Percentiles rank a stretch among this genome's conserved stretches.
Evolutionary conservation across 306 rosid species (phyloP).

Genomic region (Corylus avellana): DNA sequence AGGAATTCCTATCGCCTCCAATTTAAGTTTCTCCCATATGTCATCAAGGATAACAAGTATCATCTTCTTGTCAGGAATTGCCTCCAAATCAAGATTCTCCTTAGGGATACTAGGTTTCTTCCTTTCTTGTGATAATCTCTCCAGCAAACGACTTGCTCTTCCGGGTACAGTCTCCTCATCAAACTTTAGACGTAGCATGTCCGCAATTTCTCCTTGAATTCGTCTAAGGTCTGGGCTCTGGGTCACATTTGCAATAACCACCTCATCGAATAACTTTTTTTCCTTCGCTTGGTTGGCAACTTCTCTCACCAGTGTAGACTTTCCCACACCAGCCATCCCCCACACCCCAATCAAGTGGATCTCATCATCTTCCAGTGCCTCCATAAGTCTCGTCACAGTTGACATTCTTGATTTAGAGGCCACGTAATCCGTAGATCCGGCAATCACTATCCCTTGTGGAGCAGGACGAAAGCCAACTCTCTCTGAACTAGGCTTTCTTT

Average conservation of each 20-base stretch:
- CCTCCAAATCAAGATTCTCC: too few species aligned
- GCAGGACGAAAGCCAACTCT: too few species aligned
- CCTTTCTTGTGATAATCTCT: too few species aligned
- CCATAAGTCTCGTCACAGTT: neutral
- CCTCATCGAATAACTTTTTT: neutral
- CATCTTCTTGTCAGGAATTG: neutral
- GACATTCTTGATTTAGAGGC: neutral
- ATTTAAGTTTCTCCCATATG: neutral
- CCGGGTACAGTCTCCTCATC: neutral
- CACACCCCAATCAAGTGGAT: slow-evolving; percentile 11
- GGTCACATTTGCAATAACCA: neutral
- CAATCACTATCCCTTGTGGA: neutral
- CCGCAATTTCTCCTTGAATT: slow-evolving; percentile 13
- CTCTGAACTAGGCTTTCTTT: too few species aligned
- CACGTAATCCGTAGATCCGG: neutral
- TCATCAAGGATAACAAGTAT: slow-evolving; percentile 5
- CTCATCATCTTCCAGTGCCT: slow-evolving; percentile 1
- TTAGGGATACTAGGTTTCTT: too few species aligned
- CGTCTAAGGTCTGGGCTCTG: neutral
- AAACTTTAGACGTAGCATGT: neutral
- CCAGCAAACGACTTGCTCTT: neutral
- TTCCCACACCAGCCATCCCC: neutral
- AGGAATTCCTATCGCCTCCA: slow-evolving; percentile 17
- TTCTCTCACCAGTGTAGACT: neutral
- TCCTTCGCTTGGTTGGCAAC: neutral